Evolutionary conservation across 345 rosid genomes (phyloP), one percentile per base, ranked within the genome.

Genomic region (Eucalyptus erythrocorys): DNA sequence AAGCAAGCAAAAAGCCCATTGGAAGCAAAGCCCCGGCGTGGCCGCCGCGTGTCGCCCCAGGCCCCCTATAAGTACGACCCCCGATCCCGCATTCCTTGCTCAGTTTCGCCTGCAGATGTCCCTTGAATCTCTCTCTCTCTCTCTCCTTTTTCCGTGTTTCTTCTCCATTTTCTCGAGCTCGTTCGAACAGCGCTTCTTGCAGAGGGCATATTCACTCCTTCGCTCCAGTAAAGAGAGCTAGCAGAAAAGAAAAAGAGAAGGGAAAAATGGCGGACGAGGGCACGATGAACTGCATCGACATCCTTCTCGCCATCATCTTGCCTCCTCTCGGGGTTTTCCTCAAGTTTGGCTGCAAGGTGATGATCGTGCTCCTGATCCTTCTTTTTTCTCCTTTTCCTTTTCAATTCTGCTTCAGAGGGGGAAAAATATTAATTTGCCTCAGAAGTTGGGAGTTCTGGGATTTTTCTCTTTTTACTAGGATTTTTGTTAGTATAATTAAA

Each of bases 271-370:
- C 89, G 40, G 89, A 47, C 57, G 89, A 84, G 13, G 88, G 95
- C 34, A 93, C 97, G 34, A 94, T 95, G 30, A 96, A 87, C 4
- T 97, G 94, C 94, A 7, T 97, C 3, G 99, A 97, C 86, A 96
- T 97, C 88, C 84, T 97, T 49, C 82, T 97, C 86, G 98, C 99
- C 10, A 92, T 97, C 92, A 85, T 96, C 92, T 91, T 97, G 95
- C 99, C 99, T 76, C 99, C 99, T 88, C 98, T 97, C 1, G 99
- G 99, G 9, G 99, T 97, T 90, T 97, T 97, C 91, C 94, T 96
- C 95, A 97, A 92, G 92, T 97, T 22, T 79, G 97, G 97, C 11
- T 97, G 99, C 93, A 19, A 90, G 92, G 99, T 96, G 10, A 8
- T 27, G 27, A 27, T 61, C 27, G n/a, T n/a, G n/a, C n/a, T n/a